phyloP scores from a whole-genome alignment of 805 yeast species.

The Candida insectalens region DNA sequence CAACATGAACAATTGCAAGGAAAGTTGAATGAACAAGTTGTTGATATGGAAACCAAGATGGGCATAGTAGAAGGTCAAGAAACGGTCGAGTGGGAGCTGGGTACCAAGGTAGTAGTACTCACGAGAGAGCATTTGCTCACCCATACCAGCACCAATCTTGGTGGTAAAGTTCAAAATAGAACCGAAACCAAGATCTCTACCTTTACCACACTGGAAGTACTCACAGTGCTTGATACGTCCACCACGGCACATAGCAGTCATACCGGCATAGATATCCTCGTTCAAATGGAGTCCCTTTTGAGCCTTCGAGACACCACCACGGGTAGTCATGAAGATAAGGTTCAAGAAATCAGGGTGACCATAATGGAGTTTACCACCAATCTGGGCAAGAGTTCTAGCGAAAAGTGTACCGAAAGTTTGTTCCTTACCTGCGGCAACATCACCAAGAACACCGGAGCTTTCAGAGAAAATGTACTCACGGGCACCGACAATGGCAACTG shows the following conservation, averaged over 20 bases:
- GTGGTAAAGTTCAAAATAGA: conserved; percentile 80
- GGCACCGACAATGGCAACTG: conserved; percentile 82
- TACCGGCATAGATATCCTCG: conserved; percentile 86
- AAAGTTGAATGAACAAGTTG: conserved; percentile 67
- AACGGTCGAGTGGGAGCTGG: conserved; percentile 70
- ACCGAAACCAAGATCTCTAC: conserved; percentile 83
- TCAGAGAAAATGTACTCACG: conserved; percentile 83
- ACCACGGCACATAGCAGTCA: conserved; percentile 75
- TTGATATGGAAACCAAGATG: conserved; percentile 84
- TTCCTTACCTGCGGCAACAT: conserved; percentile 86
- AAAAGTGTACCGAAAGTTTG: conserved; percentile 82
- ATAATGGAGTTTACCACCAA: conserved; percentile 80
- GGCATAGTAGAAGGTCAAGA: conserved; percentile 76
- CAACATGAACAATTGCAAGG: conserved; percentile 63
- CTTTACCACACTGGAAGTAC: conserved; percentile 85
- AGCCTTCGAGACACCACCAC: conserved; percentile 85
- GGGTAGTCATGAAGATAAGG: conserved; percentile 66
- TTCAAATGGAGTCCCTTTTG: conserved; percentile 79
- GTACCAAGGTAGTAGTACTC: conserved; percentile 78
- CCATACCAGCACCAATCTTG: conserved; percentile 90
- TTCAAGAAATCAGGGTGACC: conserved; percentile 86
- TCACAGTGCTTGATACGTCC: conserved; percentile 85
- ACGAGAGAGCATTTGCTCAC: conserved; percentile 79
- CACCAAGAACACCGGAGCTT: conserved; percentile 78
- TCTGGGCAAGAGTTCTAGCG: conserved; percentile 74